Evolutionary conservation across 2,329 filamentous ascomycete species (phyloP).

Genomic region (Alternaria burnsii): DNA sequence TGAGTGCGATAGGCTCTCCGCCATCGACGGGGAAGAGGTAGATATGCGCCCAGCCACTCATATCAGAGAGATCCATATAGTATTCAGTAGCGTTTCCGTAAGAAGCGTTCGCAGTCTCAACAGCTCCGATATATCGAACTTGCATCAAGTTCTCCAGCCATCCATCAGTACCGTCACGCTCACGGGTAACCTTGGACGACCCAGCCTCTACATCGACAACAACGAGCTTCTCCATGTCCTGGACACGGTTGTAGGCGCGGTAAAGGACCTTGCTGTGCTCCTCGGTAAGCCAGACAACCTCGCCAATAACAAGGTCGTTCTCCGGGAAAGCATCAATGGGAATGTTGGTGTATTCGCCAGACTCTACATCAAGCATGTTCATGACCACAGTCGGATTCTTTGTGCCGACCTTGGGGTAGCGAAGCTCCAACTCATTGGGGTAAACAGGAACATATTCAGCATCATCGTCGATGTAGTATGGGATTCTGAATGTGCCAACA

Average conservation of each 20-base stretch:
- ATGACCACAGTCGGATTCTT: slow-evolving; percentile 72
- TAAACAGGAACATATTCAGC: slow-evolving; percentile 65
- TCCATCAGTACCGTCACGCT: slow-evolving; percentile 66
- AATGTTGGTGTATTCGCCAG: slow-evolving; percentile 57
- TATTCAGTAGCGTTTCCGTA: slow-evolving; percentile 57
- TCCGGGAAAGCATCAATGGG: slow-evolving; percentile 65
- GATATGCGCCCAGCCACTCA: slow-evolving; percentile 71
- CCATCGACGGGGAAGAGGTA: slow-evolving; percentile 69
- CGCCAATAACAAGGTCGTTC: slow-evolving; percentile 71
- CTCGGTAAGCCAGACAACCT: slow-evolving; percentile 73
- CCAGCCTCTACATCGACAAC: slow-evolving; percentile 63
- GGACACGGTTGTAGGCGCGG: slow-evolving; percentile 73
- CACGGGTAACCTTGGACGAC: slow-evolving; percentile 59
- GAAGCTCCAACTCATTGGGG: slow-evolving; percentile 67
- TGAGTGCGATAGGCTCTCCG: slow-evolving; percentile 66
- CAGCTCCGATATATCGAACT: slow-evolving; percentile 63
- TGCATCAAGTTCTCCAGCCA: slow-evolving; percentile 69
- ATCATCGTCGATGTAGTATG: slow-evolving; percentile 70
- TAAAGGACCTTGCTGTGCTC: slow-evolving; percentile 69
- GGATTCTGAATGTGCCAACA: slow-evolving; percentile 71
- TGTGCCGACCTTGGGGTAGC: slow-evolving; percentile 74
- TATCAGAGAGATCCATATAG: slow-evolving; percentile 73
- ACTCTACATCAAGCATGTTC: slow-evolving; percentile 64
- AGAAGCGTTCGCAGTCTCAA: slow-evolving; percentile 40
- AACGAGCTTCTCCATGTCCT: slow-evolving; percentile 70